Evolutionary conservation across 768 basidiomycete genomes (phyloP), one percentile per base, ranked within the genome.

Genomic region (Boletus rex-veris): DNA sequence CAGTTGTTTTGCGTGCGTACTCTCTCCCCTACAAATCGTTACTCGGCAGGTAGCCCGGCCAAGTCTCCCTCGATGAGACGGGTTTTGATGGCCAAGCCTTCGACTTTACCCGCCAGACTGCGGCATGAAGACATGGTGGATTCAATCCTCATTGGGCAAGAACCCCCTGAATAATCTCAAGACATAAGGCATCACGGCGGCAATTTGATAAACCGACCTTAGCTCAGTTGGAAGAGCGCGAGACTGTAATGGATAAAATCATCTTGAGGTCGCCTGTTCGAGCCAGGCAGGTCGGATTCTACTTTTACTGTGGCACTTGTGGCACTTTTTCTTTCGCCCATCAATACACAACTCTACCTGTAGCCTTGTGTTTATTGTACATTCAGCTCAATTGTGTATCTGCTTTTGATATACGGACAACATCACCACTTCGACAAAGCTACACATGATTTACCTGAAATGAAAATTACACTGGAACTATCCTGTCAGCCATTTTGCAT

Each of bases 181-280:
- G 19, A 1, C 19, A 38, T 45, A n/a, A n/a, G 2, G 21, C 2
- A 7, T 0, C 15, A 24, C 3, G n/a, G 7, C 4, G 0, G 3
- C 0, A 9, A 1, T 14, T 8, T 7, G 0, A 1, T 0, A 19
- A 56, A 36, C 60, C 61, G 58, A 62, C 58, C 64, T 67, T 64
- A 69, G 67, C 67, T 76, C 76, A 77, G 76, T 73, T 77, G 76
- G 76, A 77, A 76, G 75, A 76, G 75, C 75, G 73, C 74, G 68
- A 73, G 76, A 75, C 75, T 74, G 72, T 75, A 76, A 73, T 37
- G 62, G 62, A 49, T 57, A 61, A 57, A 21, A 31, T 55, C 38
- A 80, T 80, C 78, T 79, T 74, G 74, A 75, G 69, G 79, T 80
- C 78, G 77, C 77, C 80, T 79, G 80, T 80, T 81, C 79, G 79